A percentile compares a stretch with the other conserved stretches of the same genome.
These are phyloP conservation scores for Fusarium sp. DNA, from an alignment of 2,329 filamentous ascomycete species.

Conservation along the genomic window DNA sequence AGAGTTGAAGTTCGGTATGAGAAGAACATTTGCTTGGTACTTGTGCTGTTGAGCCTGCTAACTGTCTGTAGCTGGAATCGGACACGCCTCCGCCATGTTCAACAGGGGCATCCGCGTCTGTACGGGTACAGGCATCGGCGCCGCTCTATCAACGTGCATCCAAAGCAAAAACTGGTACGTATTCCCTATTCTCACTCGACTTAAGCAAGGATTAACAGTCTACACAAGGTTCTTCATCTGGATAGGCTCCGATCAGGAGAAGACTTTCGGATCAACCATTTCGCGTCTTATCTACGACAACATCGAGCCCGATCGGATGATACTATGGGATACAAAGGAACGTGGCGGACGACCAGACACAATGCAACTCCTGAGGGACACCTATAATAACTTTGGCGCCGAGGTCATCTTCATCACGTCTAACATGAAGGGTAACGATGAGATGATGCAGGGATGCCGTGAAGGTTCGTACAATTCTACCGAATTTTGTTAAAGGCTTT, in stretches of 20 bases:
- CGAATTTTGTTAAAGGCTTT: rapidly evolving
- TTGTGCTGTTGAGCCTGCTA: rapidly evolving
- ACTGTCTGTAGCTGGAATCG: neutral
- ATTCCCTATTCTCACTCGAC: rapidly evolving
- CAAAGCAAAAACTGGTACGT: slow-evolving; percentile 3
- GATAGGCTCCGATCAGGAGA: neutral
- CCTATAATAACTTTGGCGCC: neutral
- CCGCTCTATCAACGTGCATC: slow-evolving; percentile 7
- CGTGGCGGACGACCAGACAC: neutral
- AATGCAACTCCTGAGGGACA: neutral
- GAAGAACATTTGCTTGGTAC: rapidly evolving
- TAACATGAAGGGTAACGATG: neutral
- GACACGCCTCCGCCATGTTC: slow-evolving; percentile 11
- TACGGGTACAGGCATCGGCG: slow-evolving; percentile 3
- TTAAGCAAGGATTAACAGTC: rapidly evolving
- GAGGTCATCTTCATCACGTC: slow-evolving; percentile 12
- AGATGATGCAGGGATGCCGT: slow-evolving; percentile 1
- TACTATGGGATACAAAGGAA: slow-evolving; percentile 8
- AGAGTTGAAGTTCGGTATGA: slow-evolving; percentile 2
- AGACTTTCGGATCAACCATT: neutral
- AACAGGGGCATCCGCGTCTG: slow-evolving; percentile 5
- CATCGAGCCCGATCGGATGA: neutral
- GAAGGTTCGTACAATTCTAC: neutral
- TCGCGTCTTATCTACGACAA: neutral
- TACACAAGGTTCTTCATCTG: slow-evolving; percentile 1